Evolutionary conservation across 441 rosid species (phyloP), one percentile per base, ranked within the genome.

Genomic region (Brassica balearica): DNA sequence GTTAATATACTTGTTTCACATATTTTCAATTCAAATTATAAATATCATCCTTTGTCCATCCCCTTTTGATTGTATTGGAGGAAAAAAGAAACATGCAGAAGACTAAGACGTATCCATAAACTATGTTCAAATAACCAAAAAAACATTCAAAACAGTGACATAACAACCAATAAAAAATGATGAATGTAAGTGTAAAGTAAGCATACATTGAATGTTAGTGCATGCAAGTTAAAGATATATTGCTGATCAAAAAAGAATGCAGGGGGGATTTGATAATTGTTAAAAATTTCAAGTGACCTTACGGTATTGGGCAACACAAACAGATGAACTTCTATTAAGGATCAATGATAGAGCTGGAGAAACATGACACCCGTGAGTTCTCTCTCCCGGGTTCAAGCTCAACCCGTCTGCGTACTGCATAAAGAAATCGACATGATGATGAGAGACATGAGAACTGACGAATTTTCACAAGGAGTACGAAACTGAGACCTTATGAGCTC

Each of bases 221-320:
- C 53, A 46, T 46, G 53, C 66, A 73, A 61, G 34, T 62, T 73
- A n/a, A 68, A 68, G 71, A 62, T 56, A 53, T 61, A 63, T 25
- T 38, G 19, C 38, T 62, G 53, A 62, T 73, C 60, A 53, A 73
- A 51, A 68, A 48, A 25, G 22, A 69, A 68, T 36, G 70, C 23
- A 48, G 74, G 43, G 56, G 27, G 53, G 12, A 11, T 19, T 56
- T 56, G 23, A 91, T 73, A 82, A 22, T 22, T 22, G 23, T 22
- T 22, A 22, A 22, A 22, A 22, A 22, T 22, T 22, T 23, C 27
- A 23, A 23, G 27, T 23, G 27, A 23, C 27, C 27, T 23, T 23
- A 23, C 17, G 17, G 17, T 17, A 19, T 92, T 96, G 62, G 99
- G 97, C 80, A 94, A 77, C 10, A 89, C 81, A 7, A 96, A 91